Evolutionary conservation across 495 filamentous ascomycete genomes (phyloP).

Genomic region (Physcia stellaris): DNA sequence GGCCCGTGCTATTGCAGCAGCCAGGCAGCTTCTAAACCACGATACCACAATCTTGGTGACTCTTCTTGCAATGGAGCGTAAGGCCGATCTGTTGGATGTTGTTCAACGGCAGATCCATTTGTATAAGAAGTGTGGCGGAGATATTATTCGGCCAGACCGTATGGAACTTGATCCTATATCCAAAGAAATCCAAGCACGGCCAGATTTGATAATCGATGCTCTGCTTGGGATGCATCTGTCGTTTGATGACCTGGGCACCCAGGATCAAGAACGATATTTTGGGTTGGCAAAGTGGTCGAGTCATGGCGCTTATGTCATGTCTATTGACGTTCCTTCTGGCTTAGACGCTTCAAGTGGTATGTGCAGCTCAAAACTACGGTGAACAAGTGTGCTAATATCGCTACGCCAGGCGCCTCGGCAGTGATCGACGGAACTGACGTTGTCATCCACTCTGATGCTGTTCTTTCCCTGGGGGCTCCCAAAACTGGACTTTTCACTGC

Average conservation of each 20-base stretch:
- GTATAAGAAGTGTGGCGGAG: slow-evolving; percentile 63
- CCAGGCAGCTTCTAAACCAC: slow-evolving; percentile 72
- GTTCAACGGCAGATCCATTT: slow-evolving; percentile 62
- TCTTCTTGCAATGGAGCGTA: slow-evolving; percentile 65
- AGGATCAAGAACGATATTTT: slow-evolving; percentile 69
- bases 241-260: slow-evolving; percentile 69
- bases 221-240: slow-evolving; percentile 69
- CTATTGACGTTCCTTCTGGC: slow-evolving; percentile 78
- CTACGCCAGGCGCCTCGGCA: background rate
- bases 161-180: slow-evolving; percentile 45
- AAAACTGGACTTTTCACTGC: slow-evolving; percentile 70
- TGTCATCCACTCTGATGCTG: slow-evolving; percentile 62
- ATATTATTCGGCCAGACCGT: slow-evolving; percentile 44
- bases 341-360: slow-evolving; percentile 66
- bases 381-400: background rate
- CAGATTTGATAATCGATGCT: slow-evolving; percentile 75
- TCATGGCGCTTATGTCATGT: slow-evolving; percentile 57
- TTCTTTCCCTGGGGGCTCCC: slow-evolving; percentile 73
- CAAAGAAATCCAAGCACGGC: slow-evolving; percentile 46
- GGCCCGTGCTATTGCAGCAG: slow-evolving; percentile 72
- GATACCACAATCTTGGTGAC: slow-evolving; percentile 66
- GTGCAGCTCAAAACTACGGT: slow-evolving; percentile 12
- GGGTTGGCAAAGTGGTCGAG: slow-evolving; percentile 83
- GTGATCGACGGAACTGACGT: slow-evolving; percentile 28
- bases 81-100: slow-evolving; percentile 59